Percentiles rank a stretch among this genome's conserved stretches.
These are phyloP conservation scores for Priceomyces castillae DNA, from an alignment of 805 yeast species.

Conservation along the genomic window DNA sequence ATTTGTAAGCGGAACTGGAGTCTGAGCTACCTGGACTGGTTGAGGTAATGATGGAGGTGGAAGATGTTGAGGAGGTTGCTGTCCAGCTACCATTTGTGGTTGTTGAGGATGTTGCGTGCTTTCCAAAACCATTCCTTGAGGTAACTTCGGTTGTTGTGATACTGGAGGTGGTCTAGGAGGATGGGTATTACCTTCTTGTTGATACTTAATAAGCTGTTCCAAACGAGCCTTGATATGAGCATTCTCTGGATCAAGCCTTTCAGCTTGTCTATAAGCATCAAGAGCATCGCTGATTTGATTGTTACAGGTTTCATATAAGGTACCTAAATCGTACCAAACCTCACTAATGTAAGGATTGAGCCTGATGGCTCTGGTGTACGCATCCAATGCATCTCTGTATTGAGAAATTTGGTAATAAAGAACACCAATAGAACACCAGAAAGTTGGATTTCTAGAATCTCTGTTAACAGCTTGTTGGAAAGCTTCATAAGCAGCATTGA, in stretches of 20 bases:
- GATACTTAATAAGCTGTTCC: conserved; percentile 75
- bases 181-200: conserved; percentile 64
- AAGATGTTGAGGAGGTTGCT: conserved; percentile 11
- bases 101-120: conserved; percentile 23
- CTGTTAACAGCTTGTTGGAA: conserved; percentile 98
- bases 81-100: conserved; percentile 11
- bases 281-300: conserved; percentile 92
- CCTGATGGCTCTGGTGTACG: conserved; percentile 94
- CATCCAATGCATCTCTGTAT: conserved; percentile 95
- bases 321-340: conserved; percentile 98
- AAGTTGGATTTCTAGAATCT: conserved; percentile 94
- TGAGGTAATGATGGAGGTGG: conserved; percentile 11
- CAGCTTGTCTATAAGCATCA: conserved; percentile 96
- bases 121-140: conserved; percentile 63
- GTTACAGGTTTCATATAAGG: conserved; percentile 94
- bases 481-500: conserved; percentile 94
- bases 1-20: not conserved
- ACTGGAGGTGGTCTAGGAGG: conserved; percentile 68
- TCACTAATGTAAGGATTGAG: conserved; percentile 94
- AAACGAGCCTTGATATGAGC: conserved; percentile 92
- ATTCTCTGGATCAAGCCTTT: conserved; percentile 89
- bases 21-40: conserved; percentile 6
- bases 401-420: conserved; percentile 94
- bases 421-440: conserved; percentile 97
- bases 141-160: conserved; percentile 59